Base-by-base conservation (phyloP, 345 rosid genomes). In the Eucalyptus pauciflora region DNA sequence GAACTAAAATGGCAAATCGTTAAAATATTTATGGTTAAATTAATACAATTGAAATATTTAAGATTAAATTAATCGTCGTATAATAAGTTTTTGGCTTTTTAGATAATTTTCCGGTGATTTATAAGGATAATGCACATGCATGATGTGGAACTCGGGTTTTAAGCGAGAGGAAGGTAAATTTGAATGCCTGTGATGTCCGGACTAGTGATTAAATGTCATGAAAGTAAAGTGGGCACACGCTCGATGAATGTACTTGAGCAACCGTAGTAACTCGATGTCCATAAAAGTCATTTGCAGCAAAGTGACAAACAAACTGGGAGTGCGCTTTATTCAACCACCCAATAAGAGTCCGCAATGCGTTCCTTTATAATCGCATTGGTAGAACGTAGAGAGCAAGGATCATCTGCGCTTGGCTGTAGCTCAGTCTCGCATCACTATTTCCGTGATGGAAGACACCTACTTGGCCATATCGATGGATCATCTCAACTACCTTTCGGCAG, bases 61-160 rank as follows among this genome's bases (percentile, higher is more conserved):
- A 0, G 2, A 64, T 2, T 27, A 8, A 64, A 64, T 31, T 67
- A 11, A 15, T 14, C 2, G 3, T 7, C 0, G 11, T 8, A 67
- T 1, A 31, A 1, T 31, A 67, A 14, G 3, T 67, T 31, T 31
- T 31, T 0, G 4, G 20, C 4, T 31, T 69, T 64, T 64, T 14
- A 5, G 0, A n/a, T n/a, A n/a, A n/a, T n/a, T 4, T 64, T 14
- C 10, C 0, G 6, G 18, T n/a, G 37, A 64, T n/a, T 7, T n/a
- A 16, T 64, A n/a, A 64, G 5, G 76, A 64, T 64, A 64, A 64
- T 14, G 41, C 18, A 2, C 41, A 64, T 13, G 20, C 76, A n/a
- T n/a, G 76, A 31, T 14, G 76, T 64, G 18, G 37, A 64, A 64
- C 76, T 64, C 5, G 1, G 5, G 18, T n/a, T 64, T 64, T 64